A percentile compares a stretch with the other conserved stretches of the same genome.
phyloP scores from a whole-genome alignment of 345 rosid genomes.

The Lumnitzera racemosa region DNA sequence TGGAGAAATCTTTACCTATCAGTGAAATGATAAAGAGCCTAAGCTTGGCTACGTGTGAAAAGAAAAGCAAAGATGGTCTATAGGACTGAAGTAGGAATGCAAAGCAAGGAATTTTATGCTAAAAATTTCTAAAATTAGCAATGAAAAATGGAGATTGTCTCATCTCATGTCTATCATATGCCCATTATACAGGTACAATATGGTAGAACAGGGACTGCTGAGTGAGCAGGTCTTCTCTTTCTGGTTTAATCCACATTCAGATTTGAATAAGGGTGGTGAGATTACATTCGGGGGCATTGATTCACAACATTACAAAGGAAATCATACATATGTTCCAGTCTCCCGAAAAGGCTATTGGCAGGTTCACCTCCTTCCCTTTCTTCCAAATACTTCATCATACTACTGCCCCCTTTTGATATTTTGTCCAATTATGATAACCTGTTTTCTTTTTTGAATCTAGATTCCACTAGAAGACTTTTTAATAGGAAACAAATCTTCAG shows the following conservation, averaged over 20 bases:
- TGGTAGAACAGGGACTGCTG: conserved; percentile 42
- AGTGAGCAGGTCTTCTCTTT: conserved; percentile 40
- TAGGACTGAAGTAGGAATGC: too few species aligned
- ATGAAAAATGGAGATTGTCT: too few species aligned
- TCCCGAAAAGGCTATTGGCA: conserved; percentile 44
- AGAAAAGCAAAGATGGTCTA: too few species aligned
- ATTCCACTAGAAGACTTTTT: conserved; percentile 59
- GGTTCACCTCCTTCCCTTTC: conserved; percentile 18
- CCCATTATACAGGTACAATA: conserved; percentile 34
- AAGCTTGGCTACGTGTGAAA: too few species aligned
- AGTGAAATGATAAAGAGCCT: too few species aligned
- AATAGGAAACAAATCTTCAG: conserved; percentile 47
- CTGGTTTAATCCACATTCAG: conserved; percentile 42
- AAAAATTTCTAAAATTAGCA: too few species aligned
- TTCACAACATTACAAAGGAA: conserved; percentile 43
- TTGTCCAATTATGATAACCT: background rate
- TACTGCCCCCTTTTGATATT: too few species aligned
- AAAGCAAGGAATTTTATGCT: too few species aligned
- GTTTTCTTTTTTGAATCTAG: conserved; percentile 20
- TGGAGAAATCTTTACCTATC: too few species aligned
- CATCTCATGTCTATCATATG: background rate
- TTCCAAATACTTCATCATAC: background rate
- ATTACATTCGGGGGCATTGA: conserved; percentile 54
- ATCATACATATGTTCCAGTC: conserved; percentile 40
- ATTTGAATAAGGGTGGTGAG: conserved; percentile 30